Percentiles rank a stretch among this genome's conserved stretches.
Conservation (phyloP, 441 rosid species). For the Populus hybrid region DNA sequence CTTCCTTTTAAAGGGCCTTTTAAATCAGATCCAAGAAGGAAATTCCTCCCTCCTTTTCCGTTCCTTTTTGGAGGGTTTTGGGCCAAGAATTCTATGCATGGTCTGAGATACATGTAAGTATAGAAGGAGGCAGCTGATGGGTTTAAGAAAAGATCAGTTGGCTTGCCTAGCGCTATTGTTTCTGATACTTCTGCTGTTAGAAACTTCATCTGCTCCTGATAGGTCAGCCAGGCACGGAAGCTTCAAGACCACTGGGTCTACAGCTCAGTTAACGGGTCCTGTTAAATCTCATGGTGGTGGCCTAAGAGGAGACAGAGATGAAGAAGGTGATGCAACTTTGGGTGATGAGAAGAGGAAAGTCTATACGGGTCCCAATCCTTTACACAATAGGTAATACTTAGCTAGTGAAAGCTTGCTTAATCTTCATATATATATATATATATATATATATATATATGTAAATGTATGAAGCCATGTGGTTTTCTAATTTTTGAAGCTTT, state of each 20-base stretch:
- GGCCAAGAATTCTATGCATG: constrained; percentile 22
- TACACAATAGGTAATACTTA: constrained; percentile 51
- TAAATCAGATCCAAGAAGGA: constrained; percentile 8
- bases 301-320: constrained; percentile 21
- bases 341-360: constrained; percentile 71
- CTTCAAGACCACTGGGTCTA: constrained; percentile 30
- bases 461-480: background rate
- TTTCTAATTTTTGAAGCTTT: background rate
- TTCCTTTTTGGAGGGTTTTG: constrained; percentile 1
- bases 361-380: constrained; percentile 83
- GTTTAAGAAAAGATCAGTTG: constrained; percentile 35
- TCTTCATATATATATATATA: background rate
- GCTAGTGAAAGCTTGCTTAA: background rate
- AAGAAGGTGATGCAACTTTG: constrained; percentile 34
- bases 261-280: constrained; percentile 17
- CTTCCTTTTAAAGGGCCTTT: background rate
- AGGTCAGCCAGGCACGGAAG: constrained; percentile 33
- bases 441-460: background rate
- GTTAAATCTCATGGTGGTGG: constrained; percentile 27
- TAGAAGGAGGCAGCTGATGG: constrained; percentile 28
- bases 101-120: background rate
- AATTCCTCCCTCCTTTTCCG: background rate
- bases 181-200: constrained; percentile 35
- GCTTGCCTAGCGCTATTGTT: constrained; percentile 31
- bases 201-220: constrained; percentile 22